Conservation (phyloP, 169 alveolate genomes). For the Babesia divergens region DNA sequence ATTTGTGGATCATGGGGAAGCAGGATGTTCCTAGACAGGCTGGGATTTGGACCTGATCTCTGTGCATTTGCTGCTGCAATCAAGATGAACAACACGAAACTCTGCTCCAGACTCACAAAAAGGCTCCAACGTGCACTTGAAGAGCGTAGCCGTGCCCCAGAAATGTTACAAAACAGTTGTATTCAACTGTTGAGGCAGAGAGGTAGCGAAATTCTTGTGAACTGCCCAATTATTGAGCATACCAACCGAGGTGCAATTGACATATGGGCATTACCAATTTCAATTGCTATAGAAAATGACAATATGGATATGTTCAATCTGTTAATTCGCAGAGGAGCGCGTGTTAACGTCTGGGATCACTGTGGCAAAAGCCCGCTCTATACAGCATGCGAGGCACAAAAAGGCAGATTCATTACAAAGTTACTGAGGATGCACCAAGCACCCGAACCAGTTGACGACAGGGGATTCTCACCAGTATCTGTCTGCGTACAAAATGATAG, state of each 20-base stretch:
- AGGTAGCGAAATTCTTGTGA: slow-evolving; percentile 82
- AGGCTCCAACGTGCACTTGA: slow-evolving; percentile 65
- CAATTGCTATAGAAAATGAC: slow-evolving; percentile 76
- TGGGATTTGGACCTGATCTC: slow-evolving; percentile 67
- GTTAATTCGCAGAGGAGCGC: slow-evolving; percentile 81
- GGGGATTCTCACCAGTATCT: slow-evolving; percentile 64
- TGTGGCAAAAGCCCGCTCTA: slow-evolving; percentile 82
- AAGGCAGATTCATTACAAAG: slow-evolving; percentile 73
- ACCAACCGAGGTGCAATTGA: slow-evolving; percentile 69
- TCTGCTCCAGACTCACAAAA: slow-evolving; percentile 68
- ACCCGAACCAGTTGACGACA: slow-evolving; percentile 52
- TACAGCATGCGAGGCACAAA: slow-evolving; percentile 79
- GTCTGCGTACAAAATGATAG: slow-evolving; percentile 60
- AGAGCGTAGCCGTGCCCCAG: slow-evolving; percentile 67
- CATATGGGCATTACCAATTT: slow-evolving; percentile 82
- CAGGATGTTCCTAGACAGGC: slow-evolving; percentile 68
- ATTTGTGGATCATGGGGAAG: slow-evolving; percentile 78
- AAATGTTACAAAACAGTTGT: slow-evolving; percentile 63
- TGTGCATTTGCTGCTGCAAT: slow-evolving; percentile 69
- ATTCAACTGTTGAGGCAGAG: slow-evolving; percentile 69
- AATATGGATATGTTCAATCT: slow-evolving; percentile 75
- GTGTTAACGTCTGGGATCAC: slow-evolving; percentile 81
- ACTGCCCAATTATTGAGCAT: slow-evolving; percentile 78
- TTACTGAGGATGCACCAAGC: slow-evolving; percentile 35
- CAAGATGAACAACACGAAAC: slow-evolving; percentile 61